phyloP scores from a whole-genome alignment of 163 green algal genomes.

The Scenedesmus sp. region DNA sequence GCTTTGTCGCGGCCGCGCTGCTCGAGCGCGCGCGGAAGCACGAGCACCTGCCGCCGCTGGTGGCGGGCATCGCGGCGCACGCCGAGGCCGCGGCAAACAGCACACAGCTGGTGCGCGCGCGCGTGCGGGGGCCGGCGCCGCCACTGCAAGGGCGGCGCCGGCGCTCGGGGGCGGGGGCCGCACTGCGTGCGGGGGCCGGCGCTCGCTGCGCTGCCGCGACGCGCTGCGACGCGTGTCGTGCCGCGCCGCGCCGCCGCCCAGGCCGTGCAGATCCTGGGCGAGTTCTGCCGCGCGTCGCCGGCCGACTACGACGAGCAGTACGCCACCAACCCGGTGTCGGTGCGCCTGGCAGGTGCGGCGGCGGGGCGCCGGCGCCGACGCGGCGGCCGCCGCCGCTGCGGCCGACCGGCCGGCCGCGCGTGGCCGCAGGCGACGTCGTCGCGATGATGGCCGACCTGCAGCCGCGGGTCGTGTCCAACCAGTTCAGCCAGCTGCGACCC shows the following conservation, averaged over 20 bases:
- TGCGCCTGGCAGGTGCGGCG: no score
- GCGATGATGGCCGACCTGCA: conserved; percentile 25
- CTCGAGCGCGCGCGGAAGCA: conserved; percentile 24
- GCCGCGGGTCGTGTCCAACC: conserved; percentile 40
- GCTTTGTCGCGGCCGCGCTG: conserved; percentile 23
- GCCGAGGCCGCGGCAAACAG: conserved; percentile 41
- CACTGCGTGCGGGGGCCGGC: background rate
- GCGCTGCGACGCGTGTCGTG: background rate
- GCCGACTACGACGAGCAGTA: conserved; percentile 40
- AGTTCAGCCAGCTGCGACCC: conserved; percentile 37
- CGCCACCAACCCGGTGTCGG: conserved; percentile 23
- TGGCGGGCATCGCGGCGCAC: conserved; percentile 1
- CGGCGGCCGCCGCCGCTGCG: no score
- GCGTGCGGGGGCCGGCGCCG: no score
- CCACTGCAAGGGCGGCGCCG: background rate
- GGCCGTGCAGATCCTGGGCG: conserved; percentile 31
- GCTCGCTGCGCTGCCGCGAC: background rate
- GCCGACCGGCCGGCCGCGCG: no score
- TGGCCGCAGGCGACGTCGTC: conserved; percentile 16
- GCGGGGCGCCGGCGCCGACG: no score
- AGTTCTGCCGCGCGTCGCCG: conserved; percentile 22
- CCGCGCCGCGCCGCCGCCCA: background rate
- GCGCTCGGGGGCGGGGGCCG: background rate
- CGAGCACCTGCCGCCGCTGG: conserved; percentile 36
- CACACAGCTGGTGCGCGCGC: conserved; percentile 35